These are phyloP conservation scores for Flammula alnicola DNA, from an alignment of 1,284 basidiomycete genomes.

Conservation along the genomic window DNA sequence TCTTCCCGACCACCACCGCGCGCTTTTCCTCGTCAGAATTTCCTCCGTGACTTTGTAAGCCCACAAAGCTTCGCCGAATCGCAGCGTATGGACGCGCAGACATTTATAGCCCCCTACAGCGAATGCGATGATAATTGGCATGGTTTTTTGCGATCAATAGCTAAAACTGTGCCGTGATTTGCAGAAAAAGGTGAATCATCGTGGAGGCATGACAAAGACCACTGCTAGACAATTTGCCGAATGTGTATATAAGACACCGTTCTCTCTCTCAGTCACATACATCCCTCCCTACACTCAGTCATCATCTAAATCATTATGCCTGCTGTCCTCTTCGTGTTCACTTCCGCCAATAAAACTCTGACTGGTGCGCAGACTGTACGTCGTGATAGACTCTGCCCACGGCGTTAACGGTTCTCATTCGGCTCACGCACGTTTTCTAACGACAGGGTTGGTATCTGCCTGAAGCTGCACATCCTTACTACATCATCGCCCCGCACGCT, in stretches of 20 bases:
- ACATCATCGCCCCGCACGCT: slow-evolving; percentile 59
- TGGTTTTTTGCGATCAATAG: too few relatives aligned
- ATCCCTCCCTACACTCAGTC: neutral
- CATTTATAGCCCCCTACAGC: too few relatives aligned
- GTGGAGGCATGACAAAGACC: slow-evolving; percentile 2
- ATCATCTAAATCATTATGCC: slow-evolving; percentile 34
- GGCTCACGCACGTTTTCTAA: slow-evolving; percentile 6
- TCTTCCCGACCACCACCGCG: too few relatives aligned
- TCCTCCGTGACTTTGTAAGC: too few relatives aligned
- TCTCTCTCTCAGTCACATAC: neutral
- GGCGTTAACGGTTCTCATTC: neutral
- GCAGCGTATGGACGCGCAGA: too few relatives aligned
- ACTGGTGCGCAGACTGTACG: slow-evolving; percentile 60
- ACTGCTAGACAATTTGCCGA: too few relatives aligned
- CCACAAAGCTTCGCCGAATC: too few relatives aligned
- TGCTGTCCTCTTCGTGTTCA: slow-evolving; percentile 76
- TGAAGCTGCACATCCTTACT: slow-evolving; percentile 85
- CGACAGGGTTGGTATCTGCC: slow-evolving; percentile 72
- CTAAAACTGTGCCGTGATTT: too few relatives aligned
- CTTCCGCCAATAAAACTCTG: slow-evolving; percentile 69
- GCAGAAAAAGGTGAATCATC: slow-evolving; percentile 4
- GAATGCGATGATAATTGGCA: too few relatives aligned
- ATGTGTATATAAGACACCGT: too few relatives aligned
- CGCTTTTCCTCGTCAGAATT: too few relatives aligned
- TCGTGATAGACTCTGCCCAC: slow-evolving; percentile 15